Conservation (phyloP, 768 basidiomycete species). For the Erythrobasidium yunnanense region DNA sequence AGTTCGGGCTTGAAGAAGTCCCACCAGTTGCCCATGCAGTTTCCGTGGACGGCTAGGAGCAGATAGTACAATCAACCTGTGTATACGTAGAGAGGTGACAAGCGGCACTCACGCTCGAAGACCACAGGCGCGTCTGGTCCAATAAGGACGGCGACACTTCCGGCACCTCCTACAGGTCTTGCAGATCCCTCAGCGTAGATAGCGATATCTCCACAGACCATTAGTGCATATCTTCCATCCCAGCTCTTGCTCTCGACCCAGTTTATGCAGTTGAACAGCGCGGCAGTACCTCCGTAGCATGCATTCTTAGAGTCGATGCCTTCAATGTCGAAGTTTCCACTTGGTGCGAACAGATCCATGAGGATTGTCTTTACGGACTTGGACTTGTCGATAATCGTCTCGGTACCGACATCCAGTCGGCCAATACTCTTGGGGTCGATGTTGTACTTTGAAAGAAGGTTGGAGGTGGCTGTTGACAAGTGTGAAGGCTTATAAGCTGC, state of each 20-base stretch:
- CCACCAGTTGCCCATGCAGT: constrained; percentile 81
- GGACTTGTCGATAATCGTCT: constrained; percentile 98
- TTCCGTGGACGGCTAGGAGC: constrained; percentile 74
- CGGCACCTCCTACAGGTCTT: constrained; percentile 91
- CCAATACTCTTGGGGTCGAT: constrained; percentile 94
- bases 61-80: background rate
- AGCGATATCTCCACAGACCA: constrained; percentile 92
- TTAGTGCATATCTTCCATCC: constrained; percentile 96
- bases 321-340: constrained; percentile 93
- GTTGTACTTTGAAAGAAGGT: constrained; percentile 83
- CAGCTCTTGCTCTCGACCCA: constrained; percentile 93
- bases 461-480: constrained; percentile 58
- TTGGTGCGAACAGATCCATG: constrained; percentile 91
- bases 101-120: constrained; percentile 70
- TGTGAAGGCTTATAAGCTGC: no score
- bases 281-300: constrained; percentile 97
- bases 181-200: constrained; percentile 93
- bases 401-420: constrained; percentile 94
- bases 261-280: constrained; percentile 96
- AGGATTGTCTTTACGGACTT: constrained; percentile 96
- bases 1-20: constrained; percentile 99
- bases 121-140: constrained; percentile 91
- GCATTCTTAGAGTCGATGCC: constrained; percentile 99
- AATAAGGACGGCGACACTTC: constrained; percentile 85
- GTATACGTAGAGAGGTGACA: background rate